Evolutionary conservation across 2,329 filamentous ascomycete species (phyloP), one percentile per base, ranked within the genome.

Genomic region (Basipetospora chlamydospora): DNA sequence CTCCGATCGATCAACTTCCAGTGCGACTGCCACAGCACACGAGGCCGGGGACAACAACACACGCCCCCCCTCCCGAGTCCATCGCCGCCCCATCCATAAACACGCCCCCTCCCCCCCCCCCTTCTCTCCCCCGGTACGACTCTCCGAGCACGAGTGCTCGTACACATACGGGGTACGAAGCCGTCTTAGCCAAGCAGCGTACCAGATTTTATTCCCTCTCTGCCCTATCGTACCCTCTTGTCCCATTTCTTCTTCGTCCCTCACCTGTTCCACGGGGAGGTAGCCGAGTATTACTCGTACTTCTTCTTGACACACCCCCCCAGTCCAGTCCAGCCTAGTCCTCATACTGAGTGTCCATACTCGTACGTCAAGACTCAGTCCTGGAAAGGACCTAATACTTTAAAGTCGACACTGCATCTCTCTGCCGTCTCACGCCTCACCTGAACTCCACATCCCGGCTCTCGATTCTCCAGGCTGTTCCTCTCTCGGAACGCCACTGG

Each of bases 351-450:
- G n/a, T n/a, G n/a, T n/a, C n/a, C n/a, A n/a, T n/a, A n/a, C n/a
- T n/a, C n/a, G n/a, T n/a, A n/a, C n/a, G n/a, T n/a, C n/a, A n/a
- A n/a, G n/a, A n/a, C n/a, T n/a, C n/a, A n/a, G n/a, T n/a, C n/a
- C n/a, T n/a, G n/a, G n/a, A n/a, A n/a, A n/a, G n/a, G n/a, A n/a
- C n/a, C n/a, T n/a, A n/a, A n/a, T n/a, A n/a, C n/a, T n/a, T n/a
- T n/a, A n/a, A n/a, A n/a, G n/a, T n/a, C n/a, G n/a, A 15, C 28
- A 22, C 28, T 21, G 20, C 33, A 26, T 29, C 30, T 36, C 34
- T 37, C 26, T 37, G 35, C 35, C 28, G 35, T 31, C 35, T 37
- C 35, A 31, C n/a, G 34, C 34, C 34, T 36, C 34, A 29, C 34
- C 34, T 36, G 34, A 36, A 20, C 25, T 20, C 34, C 34, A 36